These are phyloP conservation scores for Aspergillus homomorphus DNA, from an alignment of 495 filamentous ascomycete species.

Conservation along the genomic window DNA sequence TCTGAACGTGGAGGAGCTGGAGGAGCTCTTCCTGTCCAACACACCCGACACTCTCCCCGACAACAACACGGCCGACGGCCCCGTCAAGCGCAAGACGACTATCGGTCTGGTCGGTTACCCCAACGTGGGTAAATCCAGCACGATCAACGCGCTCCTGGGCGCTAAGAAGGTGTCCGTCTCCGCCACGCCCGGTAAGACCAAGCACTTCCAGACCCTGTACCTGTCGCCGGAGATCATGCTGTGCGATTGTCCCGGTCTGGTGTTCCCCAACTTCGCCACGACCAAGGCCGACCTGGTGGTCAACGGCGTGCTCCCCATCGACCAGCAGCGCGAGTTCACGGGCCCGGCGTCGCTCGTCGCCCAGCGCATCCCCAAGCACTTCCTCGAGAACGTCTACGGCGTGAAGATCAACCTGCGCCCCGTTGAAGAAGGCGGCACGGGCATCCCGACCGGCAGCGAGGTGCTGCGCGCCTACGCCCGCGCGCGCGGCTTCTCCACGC, in stretches of 20 bases:
- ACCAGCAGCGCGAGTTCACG: conserved; percentile 92
- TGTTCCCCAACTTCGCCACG: conserved; percentile 96
- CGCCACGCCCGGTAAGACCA: conserved; percentile 95
- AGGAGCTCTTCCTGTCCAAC: conserved; percentile 79
- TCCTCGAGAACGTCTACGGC: conserved; percentile 89
- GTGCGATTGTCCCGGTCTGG: conserved; percentile 97
- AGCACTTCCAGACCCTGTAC: conserved; percentile 99
- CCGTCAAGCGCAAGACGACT: conserved; percentile 59
- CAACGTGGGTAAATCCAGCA: conserved; percentile 98
- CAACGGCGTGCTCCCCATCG: conserved; percentile 93
- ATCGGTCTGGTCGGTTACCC: conserved; percentile 98
- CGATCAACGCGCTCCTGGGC: conserved; percentile 96
- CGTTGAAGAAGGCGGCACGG: conserved; percentile 89
- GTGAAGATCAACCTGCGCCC: conserved; percentile 82
- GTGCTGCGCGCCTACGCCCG: conserved; percentile 81
- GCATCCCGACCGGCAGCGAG: conserved; percentile 83
- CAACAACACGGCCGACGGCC: conserved; percentile 36
- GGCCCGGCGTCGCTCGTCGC: conserved; percentile 86
- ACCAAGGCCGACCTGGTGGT: conserved; percentile 97
- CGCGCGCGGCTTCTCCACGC: conserved; percentile 84
- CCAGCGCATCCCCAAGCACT: conserved; percentile 82
- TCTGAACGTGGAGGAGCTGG: conserved; percentile 86
- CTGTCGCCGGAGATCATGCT: conserved; percentile 83
- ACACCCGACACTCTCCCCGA: conserved; percentile 50
- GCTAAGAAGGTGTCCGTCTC: conserved; percentile 99